Conservation (phyloP, 2,329 filamentous ascomycete species). For the Myriosclerotinia duriaeana region DNA sequence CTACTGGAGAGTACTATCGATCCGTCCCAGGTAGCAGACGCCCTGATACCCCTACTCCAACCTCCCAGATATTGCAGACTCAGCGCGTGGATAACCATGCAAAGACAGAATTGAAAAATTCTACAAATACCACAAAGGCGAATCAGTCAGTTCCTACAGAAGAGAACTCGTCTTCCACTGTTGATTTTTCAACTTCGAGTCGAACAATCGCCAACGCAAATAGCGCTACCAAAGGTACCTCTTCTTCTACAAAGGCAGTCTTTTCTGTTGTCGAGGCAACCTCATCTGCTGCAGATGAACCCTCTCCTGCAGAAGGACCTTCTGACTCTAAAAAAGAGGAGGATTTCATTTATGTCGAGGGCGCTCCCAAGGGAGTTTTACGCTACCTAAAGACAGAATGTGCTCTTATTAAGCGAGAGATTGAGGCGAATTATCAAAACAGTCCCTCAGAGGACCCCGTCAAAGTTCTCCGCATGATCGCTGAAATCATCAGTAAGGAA, state of each 20-base stretch:
- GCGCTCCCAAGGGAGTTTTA: not conserved
- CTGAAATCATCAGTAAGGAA: not conserved
- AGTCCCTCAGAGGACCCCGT: not conserved
- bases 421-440: not conserved
- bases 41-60: not conserved
- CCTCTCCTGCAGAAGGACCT: too few relatives aligned
- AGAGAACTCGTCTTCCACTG: too few relatives aligned
- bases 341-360: not conserved
- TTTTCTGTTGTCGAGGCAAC: too few relatives aligned
- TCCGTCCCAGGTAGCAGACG: not conserved
- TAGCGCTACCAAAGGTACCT: too few relatives aligned
- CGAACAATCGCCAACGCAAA: too few relatives aligned
- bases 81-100: not conserved
- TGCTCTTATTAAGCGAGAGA: not conserved
- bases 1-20: not conserved
- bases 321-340: not conserved
- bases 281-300: too few relatives aligned
- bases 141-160: not conserved
- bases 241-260: too few relatives aligned
- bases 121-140: not conserved
- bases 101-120: too few relatives aligned
- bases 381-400: not conserved
- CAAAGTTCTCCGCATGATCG: not conserved
- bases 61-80: not conserved
- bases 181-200: too few relatives aligned